Evolutionary conservation across 495 filamentous ascomycete species (phyloP), one percentile per base, ranked within the genome.

Genomic region (Talaromyces proteolyticus): DNA sequence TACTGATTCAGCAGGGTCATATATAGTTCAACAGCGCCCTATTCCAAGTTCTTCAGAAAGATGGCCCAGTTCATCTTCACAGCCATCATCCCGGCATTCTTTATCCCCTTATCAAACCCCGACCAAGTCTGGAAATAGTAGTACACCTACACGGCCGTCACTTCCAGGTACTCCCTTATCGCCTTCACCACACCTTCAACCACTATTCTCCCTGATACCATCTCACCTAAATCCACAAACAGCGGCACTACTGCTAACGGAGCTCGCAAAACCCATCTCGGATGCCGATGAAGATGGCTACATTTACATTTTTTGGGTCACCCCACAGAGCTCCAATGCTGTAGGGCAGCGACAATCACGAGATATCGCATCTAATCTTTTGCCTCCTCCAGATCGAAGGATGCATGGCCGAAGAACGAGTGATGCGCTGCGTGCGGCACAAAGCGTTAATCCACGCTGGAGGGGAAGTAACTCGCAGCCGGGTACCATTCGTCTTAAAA

Each of bases 221-320:
- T 50, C 68, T 6, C 63, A 66, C 14, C 71, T 85, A 14, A 75
- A 78, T 0, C 86, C 85, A 2, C 70, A 81, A 63, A 87, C 78
- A 16, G 84, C 82, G 16, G 83, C 83, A 6, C 58, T 67, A 18
- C 74, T 91, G 22, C 75, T 88, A 37, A 70, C 78, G 24, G 92
- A 96, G 62, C 73, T 97, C 3, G 80, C 82, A 12, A 95, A 95
- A 59, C 89, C 91, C 10, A 77, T 94, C 52, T 88, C 88, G 3
- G 67, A 66, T 4, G 67, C 73, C 37, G 93, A 97, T 57, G 88
- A 94, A 42, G 76, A 88, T 40, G 93, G 93, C 34, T 98, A 90
- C 62, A 97, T 97, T 56, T 98, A 98, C 74, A 93, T 98, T 57
- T 98, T 96, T 77, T 95, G 91, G 90, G 73, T 96, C 4, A 82